phyloP scores from a whole-genome alignment of 202 grass and related monocot genomes.

The Bolboschoenoplectus hybrid region DNA sequence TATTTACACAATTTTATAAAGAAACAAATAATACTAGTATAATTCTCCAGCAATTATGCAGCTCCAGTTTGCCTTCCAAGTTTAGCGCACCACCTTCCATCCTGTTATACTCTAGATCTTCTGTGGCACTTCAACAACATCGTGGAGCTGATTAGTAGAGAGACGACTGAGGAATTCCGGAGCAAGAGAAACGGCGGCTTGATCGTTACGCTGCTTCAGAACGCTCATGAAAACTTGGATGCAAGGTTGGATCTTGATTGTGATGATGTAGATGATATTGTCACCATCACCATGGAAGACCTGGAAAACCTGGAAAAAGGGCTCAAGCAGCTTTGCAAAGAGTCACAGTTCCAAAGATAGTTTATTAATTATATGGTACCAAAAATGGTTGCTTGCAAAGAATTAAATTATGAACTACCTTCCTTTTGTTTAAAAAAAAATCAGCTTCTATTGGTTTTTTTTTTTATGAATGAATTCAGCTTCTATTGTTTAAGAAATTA shows the following conservation, averaged over 20 bases:
- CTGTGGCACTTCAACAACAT: too few relatives aligned
- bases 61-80: too few relatives aligned
- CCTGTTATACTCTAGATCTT: too few relatives aligned
- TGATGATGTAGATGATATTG: background rate
- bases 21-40: too few relatives aligned
- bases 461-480: background rate
- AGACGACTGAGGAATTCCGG: background rate
- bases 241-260: conserved; percentile 3
- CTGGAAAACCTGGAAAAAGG: background rate
- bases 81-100: too few relatives aligned
- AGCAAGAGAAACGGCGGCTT: background rate
- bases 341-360: background rate
- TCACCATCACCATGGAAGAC: background rate
- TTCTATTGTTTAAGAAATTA: background rate
- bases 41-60: too few relatives aligned
- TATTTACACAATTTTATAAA: too few relatives aligned
- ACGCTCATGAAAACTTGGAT: background rate
- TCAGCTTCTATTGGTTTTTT: too few relatives aligned
- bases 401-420: too few relatives aligned
- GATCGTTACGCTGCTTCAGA: background rate
- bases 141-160: background rate
- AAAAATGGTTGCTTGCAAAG: too few relatives aligned
- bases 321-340: conserved; percentile 5
- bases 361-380: too few relatives aligned
- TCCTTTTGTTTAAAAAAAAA: too few relatives aligned